Base-by-base conservation (phyloP, 2,329 filamentous ascomycete species). In the Exophiala dermatitidis region DNA sequence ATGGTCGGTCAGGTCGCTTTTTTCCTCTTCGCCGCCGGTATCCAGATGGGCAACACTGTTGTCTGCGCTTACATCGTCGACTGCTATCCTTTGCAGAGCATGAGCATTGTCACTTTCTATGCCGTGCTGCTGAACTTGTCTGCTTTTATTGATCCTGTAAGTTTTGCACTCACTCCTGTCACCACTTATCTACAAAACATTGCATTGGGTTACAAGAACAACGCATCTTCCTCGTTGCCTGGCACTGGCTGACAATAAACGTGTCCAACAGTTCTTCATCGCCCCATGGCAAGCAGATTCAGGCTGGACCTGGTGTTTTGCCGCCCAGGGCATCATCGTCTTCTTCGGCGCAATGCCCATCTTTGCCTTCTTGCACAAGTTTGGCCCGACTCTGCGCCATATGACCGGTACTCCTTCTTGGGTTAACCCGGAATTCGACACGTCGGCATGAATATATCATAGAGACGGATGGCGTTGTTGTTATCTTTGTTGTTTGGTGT, bases 41-140 rank as follows among this genome's bases (percentile, higher is more conserved):
- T 49, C n/a, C 46, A 49, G 36, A 49, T 49, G 46, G 46, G 46
- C 6, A 49, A 49, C 36, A 49, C 46, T 4, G 38, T 42, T 8
- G 28, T 49, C 1, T 49, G 28, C 19, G 36, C 46, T 9, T 49
- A 49, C 12, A 49, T 81, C 10, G 72, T 81, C 33, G 79, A 82
- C 62, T 71, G 71, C 43, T 81, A 81, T 62, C 77, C 77, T 0
- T 64, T 77, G 10, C 77, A 81, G 61, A 75, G 74, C 36, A 80
- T 77, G 64, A 74, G 74, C 40, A 69, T 77, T 36, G 71, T 80
- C 32, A 77, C 74, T 5, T 81, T 80, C 61, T 80, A 79, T 61
- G 70, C 74, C 5, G 76, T 80, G 2, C 68, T 78, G 42, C 69
- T 80, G 37, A 80, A 79, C 59, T 60, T 78, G 45, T 72, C 72